Conservation (phyloP, 345 rosid species). For the Draba incana region DNA sequence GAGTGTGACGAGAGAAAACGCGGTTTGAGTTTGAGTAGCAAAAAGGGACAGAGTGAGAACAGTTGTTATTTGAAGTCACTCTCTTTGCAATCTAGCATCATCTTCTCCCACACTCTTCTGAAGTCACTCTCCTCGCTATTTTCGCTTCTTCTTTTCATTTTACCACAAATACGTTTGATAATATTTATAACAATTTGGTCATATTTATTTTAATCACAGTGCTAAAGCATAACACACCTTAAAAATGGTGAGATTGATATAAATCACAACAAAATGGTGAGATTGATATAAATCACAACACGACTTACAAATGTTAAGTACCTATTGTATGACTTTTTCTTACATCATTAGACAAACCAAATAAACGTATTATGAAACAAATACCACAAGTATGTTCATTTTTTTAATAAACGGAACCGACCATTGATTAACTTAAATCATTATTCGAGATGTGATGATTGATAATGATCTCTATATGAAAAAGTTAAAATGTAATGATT, state of each 20-base stretch:
- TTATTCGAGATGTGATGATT: not conserved
- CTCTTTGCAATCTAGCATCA: conserved; percentile 29
- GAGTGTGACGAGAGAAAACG: conserved; percentile 41
- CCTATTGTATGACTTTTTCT: not conserved
- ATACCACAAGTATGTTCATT: not conserved
- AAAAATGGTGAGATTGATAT: too few species aligned
- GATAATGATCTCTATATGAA: too few species aligned
- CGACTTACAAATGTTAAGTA: too few species aligned
- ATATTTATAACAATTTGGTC: not conserved
- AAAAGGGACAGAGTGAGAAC: conserved; percentile 40
- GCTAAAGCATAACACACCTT: too few species aligned
- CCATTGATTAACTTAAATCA: not conserved
- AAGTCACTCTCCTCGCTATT: conserved; percentile 31
- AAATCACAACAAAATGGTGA: too few species aligned
- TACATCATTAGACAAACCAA: not conserved
- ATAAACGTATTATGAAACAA: too few species aligned
- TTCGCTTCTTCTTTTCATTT: not conserved
- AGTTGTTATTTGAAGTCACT: conserved; percentile 42
- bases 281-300: too few species aligned
- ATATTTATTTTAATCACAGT: too few species aligned
- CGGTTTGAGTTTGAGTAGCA: conserved; percentile 37
- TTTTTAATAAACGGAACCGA: not conserved
- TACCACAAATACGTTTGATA: not conserved
- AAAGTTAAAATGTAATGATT: not conserved
- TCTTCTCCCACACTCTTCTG: conserved; percentile 38